Base-by-base conservation (phyloP, 148 eudicot species). In the Polygonum maritimum region DNA sequence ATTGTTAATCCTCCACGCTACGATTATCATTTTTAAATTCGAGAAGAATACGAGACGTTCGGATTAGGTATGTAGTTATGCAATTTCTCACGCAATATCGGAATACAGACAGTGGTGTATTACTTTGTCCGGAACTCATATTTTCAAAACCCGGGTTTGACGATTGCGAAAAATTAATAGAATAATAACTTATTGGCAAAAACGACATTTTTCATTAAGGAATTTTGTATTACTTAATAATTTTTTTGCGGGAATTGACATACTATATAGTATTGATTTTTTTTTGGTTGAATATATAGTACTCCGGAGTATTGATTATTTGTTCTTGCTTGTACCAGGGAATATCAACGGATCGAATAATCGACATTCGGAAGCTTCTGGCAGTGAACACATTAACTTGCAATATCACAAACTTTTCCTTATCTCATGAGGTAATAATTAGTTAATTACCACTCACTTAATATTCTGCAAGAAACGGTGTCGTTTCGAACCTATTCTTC, bases 281-380 rank as follows among this genome's bases (percentile, higher is more conserved):
- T 70, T 38, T 39, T 76, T 47, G 0, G 0, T 6, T 33, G 26
- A 26, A 19, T 19, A 67, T 13, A 65, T 44, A 44, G 31, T n/a
- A n/a, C n/a, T n/a, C n/a, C n/a, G n/a, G n/a, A n/a, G n/a, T 78
- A 57, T 21, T 69, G 44, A 2, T 62, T 57, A 21, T 69, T 70
- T 38, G 48, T 76, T 47, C 0, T 6, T 33, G 26, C 63, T 79
- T 74, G 60, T 16, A 21, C 4, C 87, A 96, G 99, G 99, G 99
- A 58, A 96, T 96, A 79, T 96, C 99, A 4, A 96, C 99, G 13
- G 98, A 96, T 79, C 88, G 89, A 65, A 91, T 92, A 14, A 91
- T 92, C 36, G 99, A 96, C 16, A 81, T 96, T 70, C 93, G 93
- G 21, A 90, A 91, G 51, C 87, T 96, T 45, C 76, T 96, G 78